Conservation (phyloP, 148 eudicot genomes). For the Spergularia marina region DNA sequence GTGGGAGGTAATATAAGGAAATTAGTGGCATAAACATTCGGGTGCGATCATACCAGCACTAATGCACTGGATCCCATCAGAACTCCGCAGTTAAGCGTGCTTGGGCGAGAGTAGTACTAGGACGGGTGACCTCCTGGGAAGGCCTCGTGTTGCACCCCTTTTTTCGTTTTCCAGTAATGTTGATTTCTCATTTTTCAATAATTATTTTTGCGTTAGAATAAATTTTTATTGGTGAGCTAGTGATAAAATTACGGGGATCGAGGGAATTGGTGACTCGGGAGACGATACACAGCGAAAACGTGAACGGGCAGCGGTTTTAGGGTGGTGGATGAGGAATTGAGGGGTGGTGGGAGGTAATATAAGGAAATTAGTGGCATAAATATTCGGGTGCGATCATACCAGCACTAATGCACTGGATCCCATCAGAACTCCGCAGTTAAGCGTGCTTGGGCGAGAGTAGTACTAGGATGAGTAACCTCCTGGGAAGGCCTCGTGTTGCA, state of each 20-base stretch:
- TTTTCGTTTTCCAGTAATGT: not conserved
- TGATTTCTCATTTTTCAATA: too few relatives aligned
- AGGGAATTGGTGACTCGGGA: too few relatives aligned
- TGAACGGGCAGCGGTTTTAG: too few relatives aligned
- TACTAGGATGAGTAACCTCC: too few relatives aligned
- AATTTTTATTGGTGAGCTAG: not conserved
- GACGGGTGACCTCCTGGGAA: slow-evolving; percentile 39
- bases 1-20: too few relatives aligned
- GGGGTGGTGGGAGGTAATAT: too few relatives aligned
- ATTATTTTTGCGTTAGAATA: too few relatives aligned
- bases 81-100: slow-evolving; percentile 51
- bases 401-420: slow-evolving; percentile 57
- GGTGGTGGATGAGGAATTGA: too few relatives aligned
- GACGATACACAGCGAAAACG: too few relatives aligned
- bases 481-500: too few relatives aligned
- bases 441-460: slow-evolving; percentile 53
- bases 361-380: too few relatives aligned
- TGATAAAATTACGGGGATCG: too few relatives aligned
- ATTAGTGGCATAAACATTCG: not conserved
- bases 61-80: slow-evolving; percentile 54
- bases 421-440: slow-evolving; percentile 52
- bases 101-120: slow-evolving; percentile 48
- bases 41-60: slow-evolving; percentile 50
- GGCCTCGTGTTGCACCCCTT: slow-evolving; percentile 42
- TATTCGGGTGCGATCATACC: slow-evolving; percentile 35